Evolutionary conservation across 2,329 filamentous ascomycete genomes (phyloP), one percentile per base, ranked within the genome.

Genomic region (Cladophialophora exuberans): DNA sequence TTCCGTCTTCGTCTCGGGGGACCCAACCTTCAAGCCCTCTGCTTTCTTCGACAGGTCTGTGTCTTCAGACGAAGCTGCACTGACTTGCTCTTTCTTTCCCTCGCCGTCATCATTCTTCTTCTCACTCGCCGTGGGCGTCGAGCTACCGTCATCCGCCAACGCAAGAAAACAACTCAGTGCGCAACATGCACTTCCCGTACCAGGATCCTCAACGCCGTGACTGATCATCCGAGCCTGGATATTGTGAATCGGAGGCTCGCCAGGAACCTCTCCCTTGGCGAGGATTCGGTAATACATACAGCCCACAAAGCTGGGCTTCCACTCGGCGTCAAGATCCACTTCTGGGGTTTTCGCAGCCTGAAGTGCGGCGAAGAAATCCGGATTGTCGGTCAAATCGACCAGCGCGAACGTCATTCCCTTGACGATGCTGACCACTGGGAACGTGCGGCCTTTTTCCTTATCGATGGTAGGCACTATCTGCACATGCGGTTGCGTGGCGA

Each of bases 121-220:
- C 39, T 55, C 15, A 30, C 53, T 30, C 39, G 57, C 52, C 50
- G 43, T 17, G 39, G 20, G 17, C 39, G 23, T 20, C 22, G 23
- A 3, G 22, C 33, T 26, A 11, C 20, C 17, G 11, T 9, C 13
- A 18, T 53, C 36, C n/a, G n/a, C n/a, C 47, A 81, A 65, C 3
- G 79, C 75, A 57, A 87, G 70, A 63, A 81, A 86, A 54, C 77
- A 73, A 20, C 75, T 74, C 61, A 88, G 68, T 6, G 80, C 79
- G 66, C 78, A 79, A 7, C 84, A 83, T 31, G 84, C 84, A 56
- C 82, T 85, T 0, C 86, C 86, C 0, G 83, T 86, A 0, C 81
- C 83, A 2, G 83, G 79, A 62, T 88, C 85, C 65, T 86, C 81
- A 15, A 80, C 59, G 1, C 63, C 64, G 17, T 64, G 60, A 3